Base-by-base conservation (phyloP, 1,139 yeast genomes). In the Geotrichum aggregatum region DNA sequence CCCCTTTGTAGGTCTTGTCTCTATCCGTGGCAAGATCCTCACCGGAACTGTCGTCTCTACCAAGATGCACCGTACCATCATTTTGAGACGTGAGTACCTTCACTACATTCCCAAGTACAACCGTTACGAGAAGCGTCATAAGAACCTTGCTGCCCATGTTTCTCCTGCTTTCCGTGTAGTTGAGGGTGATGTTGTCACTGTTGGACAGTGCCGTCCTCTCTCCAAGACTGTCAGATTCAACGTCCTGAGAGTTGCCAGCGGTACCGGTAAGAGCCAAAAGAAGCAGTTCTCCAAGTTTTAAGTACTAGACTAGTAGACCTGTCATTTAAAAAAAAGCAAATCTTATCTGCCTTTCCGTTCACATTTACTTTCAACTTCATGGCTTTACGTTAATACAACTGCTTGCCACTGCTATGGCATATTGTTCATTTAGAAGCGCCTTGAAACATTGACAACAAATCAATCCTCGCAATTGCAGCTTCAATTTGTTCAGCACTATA, bases 41-140 rank as follows among this genome's bases (percentile, higher is more conserved):
- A 84, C 97, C 69, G 77, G 77, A 50, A 87, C 95, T 74, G 99
- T 94, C 78, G 96, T 92, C 66, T 92, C 98, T 73, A 91, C 98
- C 84, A 94, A 94, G 84, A 94, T 92, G 98, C 98, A 92, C 95
- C 94, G 99, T 84, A 94, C 99, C 73, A 86, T 94, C 79, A 86
- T 94, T 77, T 86, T 94, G 82, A 91, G 98, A 86, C 92, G 99
- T 83, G 98, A 92, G 75, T 94, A 94, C 94, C 88, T 94, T 77
- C 99, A 94, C 83, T 94, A 88, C 81, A 87, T 92, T 77, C 96
- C 98, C 78, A 92, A 94, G 87, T 92, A 92, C 84, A 92, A 91
- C 95, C 91, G 99, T 87, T 92, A 89, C 86, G 99, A 92, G 83
- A 92, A 92, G 88, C 89, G 99, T 83, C 99, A 92, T 88, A 94